Conservation (phyloP, 1,284 basidiomycete species). For the Tilletiopsis washingtonensis region DNA sequence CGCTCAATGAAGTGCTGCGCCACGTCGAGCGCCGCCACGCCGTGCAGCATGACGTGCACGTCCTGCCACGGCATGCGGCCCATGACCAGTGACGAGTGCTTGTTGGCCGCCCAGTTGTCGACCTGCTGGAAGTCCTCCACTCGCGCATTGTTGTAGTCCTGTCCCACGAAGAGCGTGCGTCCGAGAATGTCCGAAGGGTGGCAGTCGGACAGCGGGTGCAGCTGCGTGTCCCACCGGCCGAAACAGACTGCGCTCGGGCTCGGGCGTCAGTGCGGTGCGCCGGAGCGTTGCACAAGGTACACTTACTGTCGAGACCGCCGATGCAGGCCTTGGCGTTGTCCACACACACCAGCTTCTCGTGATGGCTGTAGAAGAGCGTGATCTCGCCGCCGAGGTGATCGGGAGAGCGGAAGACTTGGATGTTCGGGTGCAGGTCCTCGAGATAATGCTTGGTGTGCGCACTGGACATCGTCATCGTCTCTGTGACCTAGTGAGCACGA, state of each 20-base stretch:
- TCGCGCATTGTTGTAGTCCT: slow-evolving; percentile 73
- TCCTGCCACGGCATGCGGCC: slow-evolving; percentile 49
- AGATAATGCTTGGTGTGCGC: slow-evolving; percentile 57
- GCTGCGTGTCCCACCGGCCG: slow-evolving; percentile 74
- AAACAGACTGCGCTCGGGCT: no score
- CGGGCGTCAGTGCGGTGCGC: no score
- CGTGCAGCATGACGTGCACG: slow-evolving; percentile 63
- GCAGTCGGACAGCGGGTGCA: slow-evolving; percentile 10
- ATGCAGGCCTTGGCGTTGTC: slow-evolving; percentile 61
- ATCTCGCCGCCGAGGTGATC: slow-evolving; percentile 39
- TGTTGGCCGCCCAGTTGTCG: slow-evolving; percentile 67
- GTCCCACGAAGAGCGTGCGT: slow-evolving; percentile 73
- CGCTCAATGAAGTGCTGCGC: slow-evolving; percentile 83
- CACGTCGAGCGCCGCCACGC: slow-evolving; percentile 75
- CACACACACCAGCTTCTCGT: slow-evolving; percentile 57
- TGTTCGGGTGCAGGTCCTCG: slow-evolving; percentile 74
- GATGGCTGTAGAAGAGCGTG: slow-evolving; percentile 40
- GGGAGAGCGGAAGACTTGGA: slow-evolving; percentile 60
- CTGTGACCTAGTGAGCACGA: slow-evolving; percentile 61
- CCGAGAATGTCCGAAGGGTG: slow-evolving; percentile 70
- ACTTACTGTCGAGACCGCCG: slow-evolving; percentile 78
- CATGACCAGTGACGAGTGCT: slow-evolving; percentile 61
- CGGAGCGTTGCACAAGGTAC: no score
- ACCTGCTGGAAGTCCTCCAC: slow-evolving; percentile 50
- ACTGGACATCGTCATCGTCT: slow-evolving; percentile 60